phyloP scores from a whole-genome alignment of 345 rosid species.

The Microcos paniculata region DNA sequence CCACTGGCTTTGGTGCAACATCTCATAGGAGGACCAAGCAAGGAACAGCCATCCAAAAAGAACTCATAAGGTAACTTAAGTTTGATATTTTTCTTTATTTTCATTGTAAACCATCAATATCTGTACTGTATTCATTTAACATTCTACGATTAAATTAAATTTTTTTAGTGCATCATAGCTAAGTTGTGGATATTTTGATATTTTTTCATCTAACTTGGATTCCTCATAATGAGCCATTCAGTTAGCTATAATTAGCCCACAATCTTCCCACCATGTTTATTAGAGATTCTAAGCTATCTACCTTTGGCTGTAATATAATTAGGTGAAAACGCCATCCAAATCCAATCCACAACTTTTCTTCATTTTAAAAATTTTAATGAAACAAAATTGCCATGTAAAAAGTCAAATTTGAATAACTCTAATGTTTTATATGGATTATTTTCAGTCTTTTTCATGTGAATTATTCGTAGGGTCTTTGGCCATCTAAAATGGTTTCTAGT shows the following conservation, averaged over 20 bases:
- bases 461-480: too few species aligned
- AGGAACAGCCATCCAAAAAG: slow-evolving; percentile 67
- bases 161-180: background rate
- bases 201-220: background rate
- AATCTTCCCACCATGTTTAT: slow-evolving; percentile 7
- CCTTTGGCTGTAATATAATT: background rate
- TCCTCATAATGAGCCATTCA: background rate
- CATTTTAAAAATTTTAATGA: background rate
- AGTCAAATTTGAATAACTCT: background rate
- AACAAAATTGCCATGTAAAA: background rate
- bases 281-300: background rate
- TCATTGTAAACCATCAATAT: too few species aligned
- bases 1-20: slow-evolving; percentile 80
- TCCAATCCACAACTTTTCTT: background rate
- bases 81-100: too few species aligned
- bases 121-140: too few species aligned
- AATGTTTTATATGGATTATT: background rate
- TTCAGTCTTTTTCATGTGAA: background rate
- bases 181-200: too few species aligned
- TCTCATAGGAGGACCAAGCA: slow-evolving; percentile 73
- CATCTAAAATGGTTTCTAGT: background rate
- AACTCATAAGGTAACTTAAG: slow-evolving; percentile 62
- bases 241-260: background rate
- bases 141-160: too few species aligned
- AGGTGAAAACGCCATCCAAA: background rate